Evolutionary conservation across 768 basidiomycete genomes (phyloP).

Genomic region (Rhodotorula diobovata): DNA sequence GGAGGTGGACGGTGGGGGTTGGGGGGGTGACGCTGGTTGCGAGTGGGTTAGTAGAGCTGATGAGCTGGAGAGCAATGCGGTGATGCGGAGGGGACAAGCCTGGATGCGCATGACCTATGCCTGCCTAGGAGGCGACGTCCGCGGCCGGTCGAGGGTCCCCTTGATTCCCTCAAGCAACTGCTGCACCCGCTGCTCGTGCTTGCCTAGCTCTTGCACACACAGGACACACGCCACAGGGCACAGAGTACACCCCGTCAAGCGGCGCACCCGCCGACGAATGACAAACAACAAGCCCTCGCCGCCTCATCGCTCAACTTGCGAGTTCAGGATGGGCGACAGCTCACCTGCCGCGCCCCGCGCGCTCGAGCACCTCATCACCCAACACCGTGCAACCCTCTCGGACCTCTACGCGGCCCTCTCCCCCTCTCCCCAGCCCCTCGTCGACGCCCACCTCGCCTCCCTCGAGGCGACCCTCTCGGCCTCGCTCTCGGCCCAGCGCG

Average conservation of each 20-base stretch:
- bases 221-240: no score
- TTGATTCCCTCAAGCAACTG: no score
- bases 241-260: no score
- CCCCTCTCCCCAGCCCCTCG: neutral
- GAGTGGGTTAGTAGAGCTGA: neutral
- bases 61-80: neutral
- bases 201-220: no score
- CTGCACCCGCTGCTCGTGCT: no score
- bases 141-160: no score
- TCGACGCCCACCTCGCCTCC: neutral
- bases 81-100: neutral
- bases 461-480: neutral
- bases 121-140: no score
- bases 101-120: neutral
- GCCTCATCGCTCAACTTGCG: neutral
- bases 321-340: neutral
- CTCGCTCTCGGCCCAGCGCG: slow-evolving; percentile 14
- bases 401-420: slow-evolving; percentile 42
- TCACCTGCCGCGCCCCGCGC: neutral
- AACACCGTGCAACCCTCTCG: slow-evolving; percentile 23
- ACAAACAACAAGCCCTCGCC: neutral
- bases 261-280: no score
- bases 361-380: slow-evolving; percentile 1
- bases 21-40: neutral
- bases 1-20: slow-evolving; percentile 3